Percentiles rank a stretch among this genome's conserved stretches.
These are phyloP conservation scores for Trichoderma sp. DNA, from an alignment of 2,329 filamentous ascomycete genomes.

Conservation along the genomic window DNA sequence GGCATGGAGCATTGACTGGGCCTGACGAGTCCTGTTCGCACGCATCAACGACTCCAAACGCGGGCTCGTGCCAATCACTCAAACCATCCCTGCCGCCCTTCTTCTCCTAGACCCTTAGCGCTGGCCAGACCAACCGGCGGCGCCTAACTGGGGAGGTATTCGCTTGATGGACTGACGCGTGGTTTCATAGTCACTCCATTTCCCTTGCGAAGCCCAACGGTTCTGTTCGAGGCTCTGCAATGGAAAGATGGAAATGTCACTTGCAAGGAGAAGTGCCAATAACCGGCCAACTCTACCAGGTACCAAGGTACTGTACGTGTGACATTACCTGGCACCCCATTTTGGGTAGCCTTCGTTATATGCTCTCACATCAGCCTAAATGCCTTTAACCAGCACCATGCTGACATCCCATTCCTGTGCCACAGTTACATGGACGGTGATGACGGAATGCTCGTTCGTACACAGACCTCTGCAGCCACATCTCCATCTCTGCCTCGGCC, in stretches of 20 bases:
- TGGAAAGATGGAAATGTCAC: not conserved
- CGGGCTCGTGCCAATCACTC: not conserved
- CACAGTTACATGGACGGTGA: not conserved
- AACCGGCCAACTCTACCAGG: too few relatives aligned
- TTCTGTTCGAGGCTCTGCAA: not conserved
- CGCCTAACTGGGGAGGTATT: slow-evolving; percentile 8
- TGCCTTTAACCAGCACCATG: not conserved
- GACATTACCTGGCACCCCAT: not conserved
- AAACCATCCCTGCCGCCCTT: not conserved
- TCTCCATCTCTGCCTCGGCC: not conserved
- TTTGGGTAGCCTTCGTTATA: not conserved
- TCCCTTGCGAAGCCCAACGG: not conserved
- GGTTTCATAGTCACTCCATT: slow-evolving; percentile 10
- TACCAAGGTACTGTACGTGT: not conserved
- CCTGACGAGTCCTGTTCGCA: not conserved
- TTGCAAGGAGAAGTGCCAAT: not conserved
- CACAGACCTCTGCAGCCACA: not conserved
- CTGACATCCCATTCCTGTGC: not conserved
- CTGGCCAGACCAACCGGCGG: not conserved
- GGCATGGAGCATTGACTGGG: not conserved
- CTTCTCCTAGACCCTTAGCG: not conserved
- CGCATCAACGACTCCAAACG: not conserved
- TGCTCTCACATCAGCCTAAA: slow-evolving; percentile 1
- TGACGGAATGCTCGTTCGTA: not conserved
- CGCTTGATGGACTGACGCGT: not conserved